Percentiles rank a stretch among this genome's conserved stretches.
Evolutionary conservation across 257 asterid genomes (phyloP).

Genomic region (Solanum sitiens): DNA sequence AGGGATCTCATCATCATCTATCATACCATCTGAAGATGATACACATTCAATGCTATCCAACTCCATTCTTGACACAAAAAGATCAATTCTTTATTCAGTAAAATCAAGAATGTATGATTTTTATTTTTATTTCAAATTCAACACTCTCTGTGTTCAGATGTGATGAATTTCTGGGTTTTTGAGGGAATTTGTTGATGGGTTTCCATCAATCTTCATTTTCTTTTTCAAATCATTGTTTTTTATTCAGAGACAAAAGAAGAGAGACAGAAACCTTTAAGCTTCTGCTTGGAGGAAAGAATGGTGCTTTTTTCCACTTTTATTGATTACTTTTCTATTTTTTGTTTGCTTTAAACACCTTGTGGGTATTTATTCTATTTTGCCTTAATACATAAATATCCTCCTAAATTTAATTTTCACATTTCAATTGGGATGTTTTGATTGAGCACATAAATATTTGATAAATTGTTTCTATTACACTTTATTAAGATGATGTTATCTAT

Average conservation of each 20-base stretch:
- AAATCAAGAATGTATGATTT: not conserved
- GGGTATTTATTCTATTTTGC: not conserved
- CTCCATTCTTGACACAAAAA: slow-evolving; percentile 25
- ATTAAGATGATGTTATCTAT: not conserved
- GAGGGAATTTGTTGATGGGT: not conserved
- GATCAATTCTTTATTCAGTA: not conserved
- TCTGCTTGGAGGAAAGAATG: not conserved
- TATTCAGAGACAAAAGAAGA: slow-evolving; percentile 2
- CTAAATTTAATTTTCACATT: not conserved
- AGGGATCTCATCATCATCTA: slow-evolving; percentile 43
- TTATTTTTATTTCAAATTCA: not conserved
- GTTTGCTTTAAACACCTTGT: not conserved
- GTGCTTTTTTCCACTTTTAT: not conserved
- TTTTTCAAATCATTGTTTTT: not conserved
- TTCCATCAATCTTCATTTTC: not conserved
- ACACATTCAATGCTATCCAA: slow-evolving; percentile 43
- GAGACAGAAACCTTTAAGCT: not conserved
- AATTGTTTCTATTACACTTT: not conserved
- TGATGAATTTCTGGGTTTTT: not conserved
- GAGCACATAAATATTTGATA: not conserved
- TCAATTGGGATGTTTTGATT: not conserved
- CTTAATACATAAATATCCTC: not conserved
- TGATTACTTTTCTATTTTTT: not conserved
- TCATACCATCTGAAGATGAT: slow-evolving; percentile 27
- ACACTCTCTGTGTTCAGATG: not conserved